These are phyloP conservation scores for Lipomyces kockii DNA, from an alignment of 805 yeast genomes.

Conservation along the genomic window DNA sequence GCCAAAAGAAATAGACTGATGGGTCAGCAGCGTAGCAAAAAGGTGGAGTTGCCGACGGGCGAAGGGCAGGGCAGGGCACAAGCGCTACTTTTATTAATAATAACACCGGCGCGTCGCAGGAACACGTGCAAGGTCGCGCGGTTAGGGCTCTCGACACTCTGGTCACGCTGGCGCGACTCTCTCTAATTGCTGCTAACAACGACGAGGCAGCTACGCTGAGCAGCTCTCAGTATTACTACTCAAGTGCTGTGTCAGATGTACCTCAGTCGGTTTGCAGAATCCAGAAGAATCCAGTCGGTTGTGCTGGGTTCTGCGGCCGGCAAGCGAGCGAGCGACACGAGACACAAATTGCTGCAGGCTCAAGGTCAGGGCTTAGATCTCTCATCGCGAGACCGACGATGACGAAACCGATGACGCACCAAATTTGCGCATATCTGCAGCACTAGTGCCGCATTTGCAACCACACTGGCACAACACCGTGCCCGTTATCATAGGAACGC, in stretches of 20 bases:
- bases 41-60: neutral
- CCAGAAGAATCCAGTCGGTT: neutral
- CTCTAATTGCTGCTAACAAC: neutral
- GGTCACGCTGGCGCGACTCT: neutral
- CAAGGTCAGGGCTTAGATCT: neutral
- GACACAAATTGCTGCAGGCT: neutral
- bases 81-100: constrained; percentile 10
- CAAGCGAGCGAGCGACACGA: too few relatives aligned
- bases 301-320: neutral
- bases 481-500: neutral
- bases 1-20: neutral
- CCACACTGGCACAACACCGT: neutral
- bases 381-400: neutral
- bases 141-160: neutral
- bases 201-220: too few relatives aligned
- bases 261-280: too few relatives aligned
- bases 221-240: neutral
- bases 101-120: neutral
- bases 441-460: neutral
- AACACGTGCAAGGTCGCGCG: neutral
- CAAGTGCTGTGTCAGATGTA: neutral
- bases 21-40: neutral
- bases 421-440: neutral
- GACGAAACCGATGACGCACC: neutral
- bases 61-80: neutral